Evolutionary conservation across 768 basidiomycete species (phyloP).

Genomic region (Rhodotorula kratochvilovae): DNA sequence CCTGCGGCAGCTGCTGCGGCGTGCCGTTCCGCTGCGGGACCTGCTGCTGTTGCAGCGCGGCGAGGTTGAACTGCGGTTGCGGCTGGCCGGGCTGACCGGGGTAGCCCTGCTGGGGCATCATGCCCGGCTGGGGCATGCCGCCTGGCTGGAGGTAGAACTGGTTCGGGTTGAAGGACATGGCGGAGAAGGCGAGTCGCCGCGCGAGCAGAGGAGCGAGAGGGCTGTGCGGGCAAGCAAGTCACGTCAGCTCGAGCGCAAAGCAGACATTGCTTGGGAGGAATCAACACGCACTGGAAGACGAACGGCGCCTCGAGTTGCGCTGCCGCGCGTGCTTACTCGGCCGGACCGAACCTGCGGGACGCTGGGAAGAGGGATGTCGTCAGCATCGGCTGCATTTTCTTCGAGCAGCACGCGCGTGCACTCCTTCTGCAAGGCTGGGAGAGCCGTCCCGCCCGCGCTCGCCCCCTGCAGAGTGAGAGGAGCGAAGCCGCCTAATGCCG

Average conservation of each 20-base stretch:
- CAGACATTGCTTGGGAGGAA: too few species aligned
- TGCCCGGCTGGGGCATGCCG: neutral
- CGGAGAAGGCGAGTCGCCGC: neutral
- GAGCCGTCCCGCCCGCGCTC: too few species aligned
- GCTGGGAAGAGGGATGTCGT: too few species aligned
- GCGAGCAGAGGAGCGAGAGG: too few species aligned
- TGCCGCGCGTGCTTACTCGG: too few species aligned
- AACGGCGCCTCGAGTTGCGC: too few species aligned
- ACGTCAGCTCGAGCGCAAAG: too few species aligned
- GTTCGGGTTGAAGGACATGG: constrained; percentile 28
- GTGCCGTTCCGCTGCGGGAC: neutral
- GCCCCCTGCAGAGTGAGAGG: too few species aligned
- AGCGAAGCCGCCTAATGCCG: too few species aligned
- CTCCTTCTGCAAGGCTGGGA: neutral
- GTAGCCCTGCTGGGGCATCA: neutral
- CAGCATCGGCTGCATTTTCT: too few species aligned
- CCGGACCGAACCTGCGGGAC: neutral
- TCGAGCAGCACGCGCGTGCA: too few species aligned
- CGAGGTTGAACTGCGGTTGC: constrained; percentile 15
- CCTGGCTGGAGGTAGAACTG: constrained; percentile 12
- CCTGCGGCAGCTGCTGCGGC: constrained; percentile 7
- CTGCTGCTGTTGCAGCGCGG: constrained; percentile 15
- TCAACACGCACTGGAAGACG: too few species aligned
- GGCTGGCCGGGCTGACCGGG: neutral
- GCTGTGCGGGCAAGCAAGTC: neutral